phyloP scores from a whole-genome alignment of 176 grass and related monocot species.

The Thinopyrum elongatum region DNA sequence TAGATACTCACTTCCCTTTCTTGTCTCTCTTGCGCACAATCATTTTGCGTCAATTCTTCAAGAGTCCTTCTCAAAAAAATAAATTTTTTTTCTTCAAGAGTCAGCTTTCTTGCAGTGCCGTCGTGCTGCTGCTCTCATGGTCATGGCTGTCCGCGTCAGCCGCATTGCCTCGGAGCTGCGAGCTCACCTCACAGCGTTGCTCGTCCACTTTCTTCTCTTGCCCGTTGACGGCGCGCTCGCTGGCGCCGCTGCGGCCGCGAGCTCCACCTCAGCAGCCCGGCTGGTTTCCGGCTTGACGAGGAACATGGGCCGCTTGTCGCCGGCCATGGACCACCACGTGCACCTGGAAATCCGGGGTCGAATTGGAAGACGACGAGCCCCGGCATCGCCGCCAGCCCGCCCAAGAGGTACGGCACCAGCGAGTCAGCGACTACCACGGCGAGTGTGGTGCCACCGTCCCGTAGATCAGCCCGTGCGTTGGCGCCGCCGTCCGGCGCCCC shows the following conservation, averaged over 20 bases:
- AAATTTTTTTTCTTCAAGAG: no score
- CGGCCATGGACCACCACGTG: slow-evolving; percentile 48
- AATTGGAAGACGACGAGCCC: slow-evolving; percentile 64
- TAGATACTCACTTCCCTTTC: slow-evolving; percentile 51
- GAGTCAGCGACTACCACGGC: slow-evolving; percentile 73
- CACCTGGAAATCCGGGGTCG: neutral
- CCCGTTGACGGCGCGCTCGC: neutral
- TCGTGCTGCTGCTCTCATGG: slow-evolving; percentile 11
- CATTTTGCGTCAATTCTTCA: neutral
- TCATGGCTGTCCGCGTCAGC: neutral
- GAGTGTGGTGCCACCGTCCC: slow-evolving; percentile 43
- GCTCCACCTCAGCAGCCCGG: slow-evolving; percentile 31
- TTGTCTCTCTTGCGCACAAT: slow-evolving; percentile 27
- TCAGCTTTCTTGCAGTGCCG: slow-evolving; percentile 29
- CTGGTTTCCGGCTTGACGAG: slow-evolving; percentile 41
- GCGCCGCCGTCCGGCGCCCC: slow-evolving; percentile 17
- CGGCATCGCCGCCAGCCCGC: slow-evolving; percentile 71
- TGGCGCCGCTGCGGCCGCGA: neutral
- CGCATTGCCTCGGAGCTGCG: neutral
- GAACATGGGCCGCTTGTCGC: slow-evolving; percentile 50
- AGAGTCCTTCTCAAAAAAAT: no score
- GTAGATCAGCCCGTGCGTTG: slow-evolving; percentile 14
- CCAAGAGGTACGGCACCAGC: slow-evolving; percentile 78
- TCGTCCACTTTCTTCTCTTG: neutral
- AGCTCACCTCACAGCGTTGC: slow-evolving; percentile 2